Evolutionary conservation across 257 asterid genomes (phyloP).

Genomic region (Nicotiana otophora): DNA sequence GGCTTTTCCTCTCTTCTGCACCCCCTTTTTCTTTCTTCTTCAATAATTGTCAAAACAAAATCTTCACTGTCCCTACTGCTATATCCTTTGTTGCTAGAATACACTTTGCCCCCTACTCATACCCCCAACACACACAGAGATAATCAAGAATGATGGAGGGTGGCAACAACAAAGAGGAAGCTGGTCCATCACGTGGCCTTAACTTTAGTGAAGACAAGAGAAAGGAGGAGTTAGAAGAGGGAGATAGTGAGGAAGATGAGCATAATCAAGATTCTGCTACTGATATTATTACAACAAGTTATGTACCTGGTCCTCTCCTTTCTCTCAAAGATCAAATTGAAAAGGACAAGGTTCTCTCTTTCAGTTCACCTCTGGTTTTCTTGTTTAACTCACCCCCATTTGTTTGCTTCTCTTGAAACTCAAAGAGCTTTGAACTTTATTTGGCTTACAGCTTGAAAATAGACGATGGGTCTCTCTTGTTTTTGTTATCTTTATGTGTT

Average conservation of each 20-base stretch:
- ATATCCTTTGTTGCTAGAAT: not conserved
- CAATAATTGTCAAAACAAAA: constrained; percentile 5
- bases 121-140: not conserved
- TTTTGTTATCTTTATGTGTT: not conserved
- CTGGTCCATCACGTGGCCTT: constrained; percentile 42
- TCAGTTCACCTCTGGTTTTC: not conserved
- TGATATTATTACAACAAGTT: constrained; percentile 20
- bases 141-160: constrained; percentile 30
- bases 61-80: not conserved
- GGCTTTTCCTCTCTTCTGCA: too few relatives aligned
- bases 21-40: not conserved
- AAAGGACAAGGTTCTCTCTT: constrained; percentile 53
- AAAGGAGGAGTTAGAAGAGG: constrained; percentile 25
- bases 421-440: not conserved
- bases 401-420: not conserved
- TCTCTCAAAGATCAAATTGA: constrained; percentile 79
- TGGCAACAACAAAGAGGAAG: constrained; percentile 28
- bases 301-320: constrained; percentile 71
- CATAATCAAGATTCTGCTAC: not conserved
- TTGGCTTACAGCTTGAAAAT: not conserved
- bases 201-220: constrained; percentile 6
- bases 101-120: not conserved
- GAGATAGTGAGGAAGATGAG: constrained; percentile 10
- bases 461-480: not conserved
- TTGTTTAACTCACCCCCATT: not conserved